These are phyloP conservation scores for Truncatella angustata DNA, from an alignment of 2,329 filamentous ascomycete genomes.

Conservation along the genomic window DNA sequence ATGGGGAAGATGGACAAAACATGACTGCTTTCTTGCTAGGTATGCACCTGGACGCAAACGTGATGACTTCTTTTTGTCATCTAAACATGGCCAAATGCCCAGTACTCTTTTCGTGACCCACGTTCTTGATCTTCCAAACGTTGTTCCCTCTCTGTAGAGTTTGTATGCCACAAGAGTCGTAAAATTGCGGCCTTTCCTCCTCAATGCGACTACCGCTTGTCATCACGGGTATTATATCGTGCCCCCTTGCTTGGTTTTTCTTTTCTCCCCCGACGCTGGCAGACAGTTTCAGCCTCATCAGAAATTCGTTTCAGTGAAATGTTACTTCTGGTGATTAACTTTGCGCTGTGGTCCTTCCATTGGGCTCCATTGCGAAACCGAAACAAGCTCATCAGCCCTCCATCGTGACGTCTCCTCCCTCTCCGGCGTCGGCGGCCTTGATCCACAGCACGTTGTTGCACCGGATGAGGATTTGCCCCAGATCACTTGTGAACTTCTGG, in stretches of 20 bases:
- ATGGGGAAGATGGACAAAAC: not conserved
- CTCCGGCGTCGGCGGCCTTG: slow-evolving; percentile 52
- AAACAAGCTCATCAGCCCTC: slow-evolving; percentile 48
- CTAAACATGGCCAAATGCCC: slow-evolving; percentile 8
- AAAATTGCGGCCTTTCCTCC: too few species aligned
- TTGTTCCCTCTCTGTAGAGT: too few species aligned
- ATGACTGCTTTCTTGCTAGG: not conserved
- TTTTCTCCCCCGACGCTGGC: slow-evolving; percentile 5
- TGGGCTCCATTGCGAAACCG: not conserved
- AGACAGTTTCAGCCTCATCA: too few species aligned
- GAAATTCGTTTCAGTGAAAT: too few species aligned
- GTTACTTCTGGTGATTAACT: too few species aligned
- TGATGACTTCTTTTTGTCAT: not conserved
- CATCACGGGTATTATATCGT: too few species aligned
- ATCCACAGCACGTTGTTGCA: slow-evolving; percentile 99
- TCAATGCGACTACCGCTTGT: too few species aligned
- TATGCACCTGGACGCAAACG: not conserved
- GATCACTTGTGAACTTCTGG: slow-evolving; percentile 76
- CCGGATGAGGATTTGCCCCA: slow-evolving; percentile 93
- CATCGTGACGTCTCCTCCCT: slow-evolving; percentile 57
- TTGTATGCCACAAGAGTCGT: too few species aligned
- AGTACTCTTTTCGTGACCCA: not conserved
- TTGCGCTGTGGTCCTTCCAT: slow-evolving; percentile 8
- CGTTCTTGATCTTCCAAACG: too few species aligned
- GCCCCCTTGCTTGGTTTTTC: too few species aligned